Percentiles rank a stretch among this genome's conserved stretches.
Evolutionary conservation across 345 rosid genomes (phyloP).

Genomic region (Chamaenerion angustifolium): DNA sequence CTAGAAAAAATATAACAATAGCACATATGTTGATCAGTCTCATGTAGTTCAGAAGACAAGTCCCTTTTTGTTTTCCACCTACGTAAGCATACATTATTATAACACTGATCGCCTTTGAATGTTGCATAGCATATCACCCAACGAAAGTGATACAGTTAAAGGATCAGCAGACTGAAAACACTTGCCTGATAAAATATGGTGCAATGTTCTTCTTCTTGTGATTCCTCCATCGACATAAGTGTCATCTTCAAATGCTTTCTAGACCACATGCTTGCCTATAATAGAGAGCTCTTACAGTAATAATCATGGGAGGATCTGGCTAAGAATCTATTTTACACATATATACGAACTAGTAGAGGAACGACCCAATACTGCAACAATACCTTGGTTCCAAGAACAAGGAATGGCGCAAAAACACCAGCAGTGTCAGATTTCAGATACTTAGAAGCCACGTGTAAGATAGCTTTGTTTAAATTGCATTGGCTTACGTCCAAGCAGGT

Average conservation of each 20-base stretch:
- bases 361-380: not conserved
- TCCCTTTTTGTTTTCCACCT: too few species aligned
- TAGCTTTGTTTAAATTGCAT: conserved; percentile 60
- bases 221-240: conserved; percentile 56
- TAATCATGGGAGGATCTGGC: not conserved
- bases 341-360: not conserved
- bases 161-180: not conserved
- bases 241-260: conserved; percentile 82
- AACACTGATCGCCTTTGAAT: too few species aligned
- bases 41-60: too few species aligned
- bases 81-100: too few species aligned
- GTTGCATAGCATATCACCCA: too few species aligned
- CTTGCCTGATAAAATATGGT: conserved; percentile 51
- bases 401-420: conserved; percentile 27
- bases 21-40: too few species aligned
- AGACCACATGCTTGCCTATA: conserved; percentile 72
- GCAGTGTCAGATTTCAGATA: conserved; percentile 32
- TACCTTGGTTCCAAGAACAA: conserved; percentile 61
- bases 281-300: not conserved
- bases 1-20: too few species aligned
- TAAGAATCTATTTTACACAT: not conserved
- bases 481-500: conserved; percentile 84
- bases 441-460: conserved; percentile 47
- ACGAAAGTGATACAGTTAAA: too few species aligned
- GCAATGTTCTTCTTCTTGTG: conserved; percentile 82